These are phyloP conservation scores for Phlebiopsis flavidoalba DNA, from an alignment of 768 basidiomycete genomes.

Conservation along the genomic window DNA sequence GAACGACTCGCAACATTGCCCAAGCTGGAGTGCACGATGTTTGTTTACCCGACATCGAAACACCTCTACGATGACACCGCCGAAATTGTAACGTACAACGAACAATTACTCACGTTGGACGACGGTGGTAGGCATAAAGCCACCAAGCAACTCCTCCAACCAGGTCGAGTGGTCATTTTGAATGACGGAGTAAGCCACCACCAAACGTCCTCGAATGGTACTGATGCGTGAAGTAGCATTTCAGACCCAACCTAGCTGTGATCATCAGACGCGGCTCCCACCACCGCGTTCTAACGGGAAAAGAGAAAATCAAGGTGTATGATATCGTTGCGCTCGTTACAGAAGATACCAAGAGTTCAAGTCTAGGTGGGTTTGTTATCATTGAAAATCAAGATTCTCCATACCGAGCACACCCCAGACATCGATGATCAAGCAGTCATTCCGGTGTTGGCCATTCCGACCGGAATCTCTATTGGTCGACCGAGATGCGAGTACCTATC, in stretches of 20 bases:
- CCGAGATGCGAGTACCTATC: slow-evolving; percentile 49
- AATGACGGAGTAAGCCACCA: slow-evolving; percentile 63
- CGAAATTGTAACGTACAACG: slow-evolving; percentile 59
- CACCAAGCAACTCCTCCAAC: slow-evolving; percentile 49
- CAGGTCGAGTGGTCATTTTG: slow-evolving; percentile 81
- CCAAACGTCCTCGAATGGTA: neutral
- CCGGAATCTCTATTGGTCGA: slow-evolving; percentile 42
- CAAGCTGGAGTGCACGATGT: slow-evolving; percentile 61
- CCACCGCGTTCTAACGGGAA: slow-evolving; percentile 35
- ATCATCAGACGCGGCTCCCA: slow-evolving; percentile 57
- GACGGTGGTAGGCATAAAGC: slow-evolving; percentile 50
- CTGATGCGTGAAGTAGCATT: slow-evolving; percentile 50
- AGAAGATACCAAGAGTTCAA: slow-evolving; percentile 42
- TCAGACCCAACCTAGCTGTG: slow-evolving; percentile 61
- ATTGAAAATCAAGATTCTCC: neutral
- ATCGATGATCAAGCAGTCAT: slow-evolving; percentile 50
- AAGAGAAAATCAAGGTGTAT: slow-evolving; percentile 52
- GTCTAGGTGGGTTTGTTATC: neutral
- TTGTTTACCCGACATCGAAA: slow-evolving; percentile 70
- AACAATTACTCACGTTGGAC: slow-evolving; percentile 55
- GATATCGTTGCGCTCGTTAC: slow-evolving; percentile 71
- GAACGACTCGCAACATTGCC: slow-evolving; percentile 56
- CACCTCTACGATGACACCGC: slow-evolving; percentile 68
- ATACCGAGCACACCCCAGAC: slow-evolving; percentile 35
- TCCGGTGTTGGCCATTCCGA: slow-evolving; percentile 74